Base-by-base conservation (phyloP, 2,329 filamentous ascomycete species). In the Fusarium floridanum region DNA sequence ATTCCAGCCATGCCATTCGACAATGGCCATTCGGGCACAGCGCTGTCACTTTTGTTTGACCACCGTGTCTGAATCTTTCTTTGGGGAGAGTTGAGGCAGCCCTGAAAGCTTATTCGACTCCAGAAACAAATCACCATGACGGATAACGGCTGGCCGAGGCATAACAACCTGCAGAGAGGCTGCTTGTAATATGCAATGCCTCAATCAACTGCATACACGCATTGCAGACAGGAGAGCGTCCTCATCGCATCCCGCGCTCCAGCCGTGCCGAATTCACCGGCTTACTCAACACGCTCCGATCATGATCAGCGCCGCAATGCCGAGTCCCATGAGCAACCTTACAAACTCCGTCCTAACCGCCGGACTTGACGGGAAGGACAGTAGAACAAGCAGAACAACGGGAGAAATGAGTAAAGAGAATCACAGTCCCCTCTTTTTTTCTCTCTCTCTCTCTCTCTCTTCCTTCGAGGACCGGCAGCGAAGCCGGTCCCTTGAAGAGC, bases 1-100 rank as follows among this genome's bases (percentile, higher is more conserved):
- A 65, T 71, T 55, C 68, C 24, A 75, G 67, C 56, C 39, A 76
- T 59, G 43, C 65, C 50, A 77, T 78, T 77, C 76, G 73, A 68
- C 75, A 73, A 78, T 74, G 64, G 67, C 56, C 53, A 55, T 68
- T 48, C 36, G 48, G 27, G 20, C 16, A 50, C 56, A 63, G 56
- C 56, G 43, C 62, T 66, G 68, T 73, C 69, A 27, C 48, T 27
- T 32, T 32, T 27, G 22, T 48, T 64, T 57, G 64, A 65, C 34
- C 36, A 63, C 43, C 27, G 41, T 20, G 20, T 29, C 5, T 39
- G 32, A 22, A 37, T 37, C 20, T 45, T 45, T 37, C 32, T 34
- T 34, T 34, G 11, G 32, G 32, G 34, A 16, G 17, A 36, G n/a
- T 22, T 36, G 20, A 53, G 61, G 50, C 55, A 20, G 17, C 34